Conservation (phyloP, 2,329 filamentous ascomycete genomes). For the Colletotrichum higginsianum region DNA sequence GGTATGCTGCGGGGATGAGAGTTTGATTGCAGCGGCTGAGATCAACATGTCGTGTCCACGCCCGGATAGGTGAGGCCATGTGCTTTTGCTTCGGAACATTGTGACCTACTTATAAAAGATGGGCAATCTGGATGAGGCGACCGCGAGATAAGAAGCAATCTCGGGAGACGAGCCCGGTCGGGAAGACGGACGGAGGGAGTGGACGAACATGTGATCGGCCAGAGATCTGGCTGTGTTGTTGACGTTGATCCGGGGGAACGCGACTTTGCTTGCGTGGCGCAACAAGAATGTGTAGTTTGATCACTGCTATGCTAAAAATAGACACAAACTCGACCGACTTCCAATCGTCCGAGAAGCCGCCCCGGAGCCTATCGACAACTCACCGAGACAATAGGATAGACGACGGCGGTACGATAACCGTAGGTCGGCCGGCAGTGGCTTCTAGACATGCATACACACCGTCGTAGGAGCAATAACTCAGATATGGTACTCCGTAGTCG, state of each 20-base stretch:
- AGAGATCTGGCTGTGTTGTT: not conserved
- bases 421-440: too few relatives aligned
- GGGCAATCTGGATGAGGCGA: slow-evolving; percentile 18
- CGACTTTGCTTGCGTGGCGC: slow-evolving; percentile 10
- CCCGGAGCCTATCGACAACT: not conserved
- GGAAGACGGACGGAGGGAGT: not conserved
- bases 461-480: too few relatives aligned
- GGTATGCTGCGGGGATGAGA: not conserved
- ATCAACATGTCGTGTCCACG: not conserved
- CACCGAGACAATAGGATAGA: slow-evolving; percentile 1
- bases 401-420: too few relatives aligned
- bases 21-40: not conserved
- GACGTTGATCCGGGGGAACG: slow-evolving; percentile 13
- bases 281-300: not conserved
- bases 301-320: slow-evolving; percentile 15
- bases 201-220: slow-evolving; percentile 24
- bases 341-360: not conserved
- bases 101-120: not conserved
- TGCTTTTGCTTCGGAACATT: too few relatives aligned
- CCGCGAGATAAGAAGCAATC: slow-evolving; percentile 7
- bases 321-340: not conserved
- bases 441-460: not conserved
- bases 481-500: not conserved
- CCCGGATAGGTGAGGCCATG: not conserved
- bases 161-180: slow-evolving; percentile 10